Percentiles rank a stretch among this genome's conserved stretches.
phyloP scores from a whole-genome alignment of 75 land plant genomes.

The Pseudotsuga menziesii region DNA sequence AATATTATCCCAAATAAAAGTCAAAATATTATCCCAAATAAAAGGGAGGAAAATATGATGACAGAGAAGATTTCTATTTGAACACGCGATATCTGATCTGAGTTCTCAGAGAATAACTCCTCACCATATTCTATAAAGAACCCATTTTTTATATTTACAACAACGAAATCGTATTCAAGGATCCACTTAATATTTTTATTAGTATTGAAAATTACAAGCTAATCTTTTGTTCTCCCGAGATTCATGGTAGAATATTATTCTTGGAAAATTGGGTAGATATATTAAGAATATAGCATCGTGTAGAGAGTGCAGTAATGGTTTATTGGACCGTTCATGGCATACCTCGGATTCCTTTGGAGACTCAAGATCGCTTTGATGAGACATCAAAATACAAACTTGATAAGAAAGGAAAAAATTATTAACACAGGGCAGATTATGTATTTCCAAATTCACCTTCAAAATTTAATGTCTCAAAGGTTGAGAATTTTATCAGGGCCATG shows the following conservation, averaged over 20 bases:
- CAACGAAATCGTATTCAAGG: slow-evolving; percentile 76
- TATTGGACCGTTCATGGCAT: slow-evolving; percentile 81
- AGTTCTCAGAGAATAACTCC: slow-evolving; percentile 71
- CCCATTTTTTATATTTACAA: slow-evolving; percentile 84
- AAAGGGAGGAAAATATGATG: neutral
- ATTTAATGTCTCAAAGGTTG: slow-evolving; percentile 48
- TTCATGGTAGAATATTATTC: slow-evolving; percentile 79
- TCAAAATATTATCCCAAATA: too few species aligned
- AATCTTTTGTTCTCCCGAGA: slow-evolving; percentile 70
- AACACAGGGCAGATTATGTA: slow-evolving; percentile 81
- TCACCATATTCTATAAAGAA: slow-evolving; percentile 62
- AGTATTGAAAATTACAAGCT: slow-evolving; percentile 82
- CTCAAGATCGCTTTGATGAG: slow-evolving; percentile 77
- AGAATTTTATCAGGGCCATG: slow-evolving; percentile 56
- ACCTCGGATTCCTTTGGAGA: slow-evolving; percentile 81
- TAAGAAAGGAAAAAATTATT: slow-evolving; percentile 80
- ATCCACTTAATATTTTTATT: slow-evolving; percentile 70
- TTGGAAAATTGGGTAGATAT: slow-evolving; percentile 79
- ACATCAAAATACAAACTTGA: slow-evolving; percentile 88
- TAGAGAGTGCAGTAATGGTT: slow-evolving; percentile 73
- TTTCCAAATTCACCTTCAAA: slow-evolving; percentile 55
- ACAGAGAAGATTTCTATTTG: slow-evolving; percentile 55
- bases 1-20: too few species aligned
- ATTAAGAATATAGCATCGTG: slow-evolving; percentile 75
- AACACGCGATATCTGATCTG: slow-evolving; percentile 84